Evolutionary conservation across 2,329 filamentous ascomycete species (phyloP), one percentile per base, ranked within the genome.

Genomic region (Daldinia sp.): DNA sequence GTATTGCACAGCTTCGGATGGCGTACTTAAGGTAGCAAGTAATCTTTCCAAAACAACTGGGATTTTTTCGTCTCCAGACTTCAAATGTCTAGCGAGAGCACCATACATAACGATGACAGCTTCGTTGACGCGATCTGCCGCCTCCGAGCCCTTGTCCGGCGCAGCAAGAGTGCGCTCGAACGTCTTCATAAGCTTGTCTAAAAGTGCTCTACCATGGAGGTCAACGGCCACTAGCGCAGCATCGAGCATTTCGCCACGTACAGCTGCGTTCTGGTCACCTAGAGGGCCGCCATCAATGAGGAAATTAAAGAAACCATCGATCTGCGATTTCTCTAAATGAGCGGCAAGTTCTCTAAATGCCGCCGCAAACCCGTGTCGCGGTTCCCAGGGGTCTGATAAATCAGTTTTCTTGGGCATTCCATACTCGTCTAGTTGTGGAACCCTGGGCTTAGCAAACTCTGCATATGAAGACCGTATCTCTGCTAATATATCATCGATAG

Each of bases 91-190:
- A 41, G 94, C 95, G 34, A 99, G 81, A 52, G 96, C 94, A 75
- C 95, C 95, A 72, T 99, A 99, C 76, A 99, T 90, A 71, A 99
- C 95, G 70, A 99, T 94, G 53, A 99, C 94, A 15, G 96, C 95
- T 78, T 99, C 95, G 70, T 97, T 97, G 66, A 98, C 91, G 62
- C 93, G 87, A 77, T 99, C 96, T 15, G 92, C 89, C 55, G 90
- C 87, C 68, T 94, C 88, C 0, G 90, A 93, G 59, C 88, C 90
- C 74, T 90, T 92, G 75, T 95, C 92, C 2, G 93, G 91, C 2
- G 88, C 89, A 73, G 94, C 93, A n/a, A 99, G 82, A 0, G 92
- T 93, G 21, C 84, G 85, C 77, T 99, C 95, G 73, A 98, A 96
- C 11, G 94, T 88, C 72, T 90, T 87, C 94, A 99, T 99, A 56